Base-by-base conservation (phyloP, 805 yeast species). In the Hanseniaspora clermontiae region DNA sequence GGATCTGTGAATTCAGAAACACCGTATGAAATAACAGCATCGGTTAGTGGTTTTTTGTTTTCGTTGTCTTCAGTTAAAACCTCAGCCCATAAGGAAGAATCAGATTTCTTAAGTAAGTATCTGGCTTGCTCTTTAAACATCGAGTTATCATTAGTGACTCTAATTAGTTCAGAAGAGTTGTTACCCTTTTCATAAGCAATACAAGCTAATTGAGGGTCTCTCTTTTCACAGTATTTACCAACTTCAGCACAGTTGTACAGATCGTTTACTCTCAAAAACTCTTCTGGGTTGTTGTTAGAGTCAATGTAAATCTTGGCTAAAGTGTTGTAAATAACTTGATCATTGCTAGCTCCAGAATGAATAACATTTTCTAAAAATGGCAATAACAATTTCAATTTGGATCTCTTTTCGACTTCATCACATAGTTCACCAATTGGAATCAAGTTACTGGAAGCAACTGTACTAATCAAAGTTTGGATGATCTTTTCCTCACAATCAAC, bases 111-210 rank as follows among this genome's bases (percentile, higher is more conserved):
- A 63, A 93, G 78, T 64, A 93, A 77, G 68, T 93, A 93, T 70
- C 97, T 83, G n/a, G 97, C 97, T 76, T 93, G 98, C 72, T 93
- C 91, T 71, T 93, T 93, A 79, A 86, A 93, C 99, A 93, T 93
- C 64, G 93, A 80, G 70, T 93, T 93, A 66, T 93, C 97, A 70
- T 93, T 93, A 62, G 98, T 93, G 70, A 93, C 89, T 66, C 80
- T 77, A 65, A 93, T 80, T 66, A 93, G 79, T 70, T 93, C 98
- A 58, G 77, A 83, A 69, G 93, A 96, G 65, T 91, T 90, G 55
- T 78, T 75, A 67, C 99, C 99, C 73, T 90, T 91, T 60, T 95
- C 95, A 72, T 93, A 93, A 53, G 96, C 95, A 72, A 93, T 93
- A 71, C 88, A 93, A 32, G 98, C 99, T 68, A 93, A 77, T 73